phyloP scores from a whole-genome alignment of 257 asterid genomes.

The Nicotiana obtusifolia region DNA sequence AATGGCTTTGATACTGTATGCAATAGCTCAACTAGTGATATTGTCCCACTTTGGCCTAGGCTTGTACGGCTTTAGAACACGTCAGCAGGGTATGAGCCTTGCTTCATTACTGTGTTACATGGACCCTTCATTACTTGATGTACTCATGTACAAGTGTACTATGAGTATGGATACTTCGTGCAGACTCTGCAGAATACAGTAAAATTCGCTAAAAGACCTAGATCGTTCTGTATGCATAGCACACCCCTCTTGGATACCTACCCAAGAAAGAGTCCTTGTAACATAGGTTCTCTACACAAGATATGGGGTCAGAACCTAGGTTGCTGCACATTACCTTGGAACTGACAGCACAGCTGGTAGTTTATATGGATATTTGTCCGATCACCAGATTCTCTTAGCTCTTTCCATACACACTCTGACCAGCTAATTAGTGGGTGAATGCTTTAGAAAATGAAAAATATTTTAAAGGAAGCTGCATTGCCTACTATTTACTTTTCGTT shows the following conservation, averaged over 20 bases:
- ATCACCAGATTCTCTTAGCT: background rate
- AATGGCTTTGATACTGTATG: too few species aligned
- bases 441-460: background rate
- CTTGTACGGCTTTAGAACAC: too few species aligned
- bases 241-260: background rate
- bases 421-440: background rate
- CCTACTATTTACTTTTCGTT: background rate
- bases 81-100: too few species aligned
- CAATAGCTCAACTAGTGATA: too few species aligned
- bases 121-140: background rate
- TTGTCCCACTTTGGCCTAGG: too few species aligned
- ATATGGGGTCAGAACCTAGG: background rate
- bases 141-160: background rate
- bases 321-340: background rate
- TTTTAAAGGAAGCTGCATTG: conserved; percentile 6
- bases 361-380: background rate
- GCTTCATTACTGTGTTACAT: background rate
- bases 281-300: background rate
- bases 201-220: background rate
- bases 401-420: background rate
- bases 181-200: background rate
- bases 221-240: background rate
- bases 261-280: background rate
- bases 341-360: background rate
- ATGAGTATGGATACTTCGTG: background rate